Evolutionary conservation across 2,329 filamentous ascomycete species (phyloP).

Genomic region (Didymella segeticola): DNA sequence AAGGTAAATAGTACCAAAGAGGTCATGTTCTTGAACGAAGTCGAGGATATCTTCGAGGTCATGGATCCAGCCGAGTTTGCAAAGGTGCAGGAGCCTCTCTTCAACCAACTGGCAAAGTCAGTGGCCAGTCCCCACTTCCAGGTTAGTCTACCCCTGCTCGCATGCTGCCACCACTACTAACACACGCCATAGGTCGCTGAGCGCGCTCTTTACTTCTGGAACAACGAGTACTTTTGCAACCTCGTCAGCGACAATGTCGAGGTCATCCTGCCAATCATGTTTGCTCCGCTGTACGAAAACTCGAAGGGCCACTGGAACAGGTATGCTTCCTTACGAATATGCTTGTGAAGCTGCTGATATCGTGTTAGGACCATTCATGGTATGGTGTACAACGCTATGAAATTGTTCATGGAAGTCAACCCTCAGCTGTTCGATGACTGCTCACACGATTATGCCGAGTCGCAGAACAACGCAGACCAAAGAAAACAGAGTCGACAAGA

Average conservation of each 20-base stretch:
- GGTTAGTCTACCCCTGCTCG: conserved; percentile 49
- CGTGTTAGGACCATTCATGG: conserved; percentile 86
- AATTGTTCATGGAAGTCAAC: conserved; percentile 99
- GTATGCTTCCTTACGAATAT: conserved; percentile 59
- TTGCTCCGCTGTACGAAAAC: conserved; percentile 96
- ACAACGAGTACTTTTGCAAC: conserved; percentile 99
- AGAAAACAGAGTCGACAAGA: conserved; percentile 81
- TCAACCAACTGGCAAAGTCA: conserved; percentile 96
- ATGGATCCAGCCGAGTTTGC: conserved; percentile 99
- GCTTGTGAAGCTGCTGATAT: conserved; percentile 23
- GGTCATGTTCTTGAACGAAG: conserved; percentile 99
- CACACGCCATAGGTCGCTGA: conserved; percentile 73
- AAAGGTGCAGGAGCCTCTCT: conserved; percentile 96
- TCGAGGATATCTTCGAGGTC: conserved; percentile 99
- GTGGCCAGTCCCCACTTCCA: conserved; percentile 99
- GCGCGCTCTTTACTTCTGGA: conserved; percentile 98
- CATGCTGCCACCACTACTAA: background rate
- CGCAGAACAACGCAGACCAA: conserved; percentile 89
- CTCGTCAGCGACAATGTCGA: conserved; percentile 98
- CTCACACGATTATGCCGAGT: conserved; percentile 96
- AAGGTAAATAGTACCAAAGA: conserved; percentile 99
- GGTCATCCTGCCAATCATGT: conserved; percentile 98
- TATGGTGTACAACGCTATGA: conserved; percentile 99
- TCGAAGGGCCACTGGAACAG: conserved; percentile 99
- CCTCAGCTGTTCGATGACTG: conserved; percentile 98